phyloP scores from a whole-genome alignment of 2,329 filamentous ascomycete species.

The Colletotrichum sp. region DNA sequence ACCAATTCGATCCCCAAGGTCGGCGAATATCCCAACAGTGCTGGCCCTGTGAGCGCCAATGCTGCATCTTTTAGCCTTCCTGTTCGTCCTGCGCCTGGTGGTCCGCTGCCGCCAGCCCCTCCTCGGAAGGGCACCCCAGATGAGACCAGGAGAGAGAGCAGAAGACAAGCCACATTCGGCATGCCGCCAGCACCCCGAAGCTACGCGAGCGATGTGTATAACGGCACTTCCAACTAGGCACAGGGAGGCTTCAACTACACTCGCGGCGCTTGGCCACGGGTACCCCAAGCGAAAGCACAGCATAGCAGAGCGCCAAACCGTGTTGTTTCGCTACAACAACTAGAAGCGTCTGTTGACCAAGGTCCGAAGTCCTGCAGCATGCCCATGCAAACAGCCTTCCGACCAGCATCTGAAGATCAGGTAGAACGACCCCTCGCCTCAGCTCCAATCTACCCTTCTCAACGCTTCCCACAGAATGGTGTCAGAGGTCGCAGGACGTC shows the following conservation, averaged over 20 bases:
- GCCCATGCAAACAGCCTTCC: conserved; percentile 6
- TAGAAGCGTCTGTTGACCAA: neutral
- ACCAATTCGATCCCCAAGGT: conserved; percentile 59
- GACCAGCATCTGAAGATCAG: neutral
- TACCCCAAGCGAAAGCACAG: neutral
- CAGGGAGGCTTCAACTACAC: conserved; percentile 4
- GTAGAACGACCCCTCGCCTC: conserved; percentile 8
- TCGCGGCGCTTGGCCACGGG: neutral
- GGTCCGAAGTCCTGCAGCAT: conserved; percentile 1
- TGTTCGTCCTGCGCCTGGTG: conserved; percentile 65
- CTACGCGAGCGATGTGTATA: conserved; percentile 22
- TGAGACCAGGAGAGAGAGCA: conserved; percentile 55
- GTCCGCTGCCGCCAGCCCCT: conserved; percentile 65
- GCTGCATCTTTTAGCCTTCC: conserved; percentile 65
- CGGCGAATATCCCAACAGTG: conserved; percentile 39
- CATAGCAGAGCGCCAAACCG: neutral
- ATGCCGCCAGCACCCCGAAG: conserved; percentile 46
- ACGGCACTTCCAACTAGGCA: conserved; percentile 21
- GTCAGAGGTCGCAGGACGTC: neutral
- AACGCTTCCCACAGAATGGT: neutral
- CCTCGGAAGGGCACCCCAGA: conserved; percentile 62
- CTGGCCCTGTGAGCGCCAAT: conserved; percentile 46
- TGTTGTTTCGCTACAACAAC: neutral
- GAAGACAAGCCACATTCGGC: conserved; percentile 60
- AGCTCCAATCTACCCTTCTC: conserved; percentile 3